These are phyloP conservation scores for Ballota nigra DNA, from an alignment of 257 asterid species.

Conservation along the genomic window DNA sequence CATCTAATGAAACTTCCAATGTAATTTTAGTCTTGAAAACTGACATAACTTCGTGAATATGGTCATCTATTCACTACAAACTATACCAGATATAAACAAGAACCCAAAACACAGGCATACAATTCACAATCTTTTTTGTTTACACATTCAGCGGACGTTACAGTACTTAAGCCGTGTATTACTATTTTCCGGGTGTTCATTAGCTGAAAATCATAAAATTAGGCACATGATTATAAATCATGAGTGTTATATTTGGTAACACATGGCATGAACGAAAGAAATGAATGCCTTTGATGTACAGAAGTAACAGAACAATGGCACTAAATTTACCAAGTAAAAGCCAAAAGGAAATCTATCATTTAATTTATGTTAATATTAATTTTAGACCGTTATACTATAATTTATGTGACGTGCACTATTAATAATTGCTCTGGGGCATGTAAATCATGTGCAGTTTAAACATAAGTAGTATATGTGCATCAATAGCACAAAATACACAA, in stretches of 20 bases:
- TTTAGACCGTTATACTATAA: not conserved
- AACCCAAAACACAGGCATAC: not conserved
- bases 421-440: not conserved
- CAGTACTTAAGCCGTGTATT: not conserved
- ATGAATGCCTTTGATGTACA: not conserved
- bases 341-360: not conserved
- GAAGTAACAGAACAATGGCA: not conserved
- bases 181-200: not conserved
- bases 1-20: not conserved
- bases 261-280: not conserved
- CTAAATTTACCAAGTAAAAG: not conserved
- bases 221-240: not conserved
- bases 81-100: not conserved
- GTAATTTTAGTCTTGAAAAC: not conserved
- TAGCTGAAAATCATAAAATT: not conserved
- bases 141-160: not conserved
- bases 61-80: not conserved
- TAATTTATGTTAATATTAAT: not conserved
- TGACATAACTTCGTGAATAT: not conserved
- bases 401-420: not conserved
- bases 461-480: not conserved
- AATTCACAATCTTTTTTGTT: not conserved
- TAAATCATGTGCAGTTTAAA: not conserved
- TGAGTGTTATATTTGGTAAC: not conserved
- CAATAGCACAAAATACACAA: not conserved